These are phyloP conservation scores for Xylariales sp. DNA, from an alignment of 2,329 filamentous ascomycete species.

Conservation along the genomic window DNA sequence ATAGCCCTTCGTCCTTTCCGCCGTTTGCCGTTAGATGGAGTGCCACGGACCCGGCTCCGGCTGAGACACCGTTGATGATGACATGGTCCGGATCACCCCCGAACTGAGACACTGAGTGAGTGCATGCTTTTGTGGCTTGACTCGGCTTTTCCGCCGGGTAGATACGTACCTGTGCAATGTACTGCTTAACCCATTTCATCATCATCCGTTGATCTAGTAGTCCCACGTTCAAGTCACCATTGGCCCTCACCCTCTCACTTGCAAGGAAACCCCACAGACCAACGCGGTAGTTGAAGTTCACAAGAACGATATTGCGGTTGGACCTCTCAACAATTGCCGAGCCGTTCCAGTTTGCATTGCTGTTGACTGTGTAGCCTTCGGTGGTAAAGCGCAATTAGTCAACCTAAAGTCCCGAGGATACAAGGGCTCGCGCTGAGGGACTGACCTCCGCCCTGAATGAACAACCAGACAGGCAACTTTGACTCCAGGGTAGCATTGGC, in stretches of 20 bases:
- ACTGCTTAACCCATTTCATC: conserved; percentile 55
- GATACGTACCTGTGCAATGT: conserved; percentile 45
- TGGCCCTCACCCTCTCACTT: conserved; percentile 45
- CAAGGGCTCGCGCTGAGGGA: neutral
- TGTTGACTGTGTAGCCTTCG: conserved; percentile 40
- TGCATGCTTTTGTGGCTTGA: too few relatives aligned
- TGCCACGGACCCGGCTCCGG: conserved; percentile 55
- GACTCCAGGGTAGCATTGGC: conserved; percentile 31
- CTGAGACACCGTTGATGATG: conserved; percentile 57
- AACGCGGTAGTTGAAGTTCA: conserved; percentile 61
- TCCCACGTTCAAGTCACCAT: conserved; percentile 59
- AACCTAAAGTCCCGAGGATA: neutral
- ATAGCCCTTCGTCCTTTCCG: conserved; percentile 38
- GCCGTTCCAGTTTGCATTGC: conserved; percentile 50
- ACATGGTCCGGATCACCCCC: conserved; percentile 56
- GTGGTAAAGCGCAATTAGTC: neutral
- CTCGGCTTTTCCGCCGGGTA: too few relatives aligned
- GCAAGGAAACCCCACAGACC: conserved; percentile 60
- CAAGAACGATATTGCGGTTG: conserved; percentile 43
- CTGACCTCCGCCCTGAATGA: conserved; percentile 34
- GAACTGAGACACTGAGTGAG: conserved; percentile 30
- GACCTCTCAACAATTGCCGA: conserved; percentile 40
- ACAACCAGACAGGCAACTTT: conserved; percentile 50
- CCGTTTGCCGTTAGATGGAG: conserved; percentile 45
- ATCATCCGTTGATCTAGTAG: conserved; percentile 58